Evolutionary conservation across 2,329 filamentous ascomycete species (phyloP), one percentile per base, ranked within the genome.

Genomic region (Epicoccum nigrum): DNA sequence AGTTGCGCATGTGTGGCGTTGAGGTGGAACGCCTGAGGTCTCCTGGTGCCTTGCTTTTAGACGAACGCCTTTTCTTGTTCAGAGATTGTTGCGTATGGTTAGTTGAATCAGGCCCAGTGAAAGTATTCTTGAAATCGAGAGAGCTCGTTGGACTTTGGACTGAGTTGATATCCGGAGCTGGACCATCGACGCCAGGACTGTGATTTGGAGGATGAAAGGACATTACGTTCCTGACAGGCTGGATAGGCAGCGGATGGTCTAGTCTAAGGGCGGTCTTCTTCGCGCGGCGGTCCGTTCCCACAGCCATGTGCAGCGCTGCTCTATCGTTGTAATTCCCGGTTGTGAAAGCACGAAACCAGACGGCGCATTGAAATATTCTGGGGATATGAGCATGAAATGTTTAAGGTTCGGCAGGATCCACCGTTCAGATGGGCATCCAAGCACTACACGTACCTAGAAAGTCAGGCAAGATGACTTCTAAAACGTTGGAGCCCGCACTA

Each of bases 1-100:
- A 58, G 45, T 72, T 75, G 60, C 74, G 76, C 64, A 80, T 73
- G 61, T 79, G 77, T 56, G 79, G 77, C 54, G 77, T 79, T 13
- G 79, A 80, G 5, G 72, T 69, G 40, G 75, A 74, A 42, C 76
- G 70, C 55, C 75, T 71, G 50, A 79, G 70, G 42, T 71, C 67
- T 27, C 64, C 56, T n/a, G 70, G 61, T n/a, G 61, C 52, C 56
- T 75, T 78, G 59, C 62, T 68, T 59, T 76, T 76, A 47, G 71
- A 71, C 2, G 68, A 59, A 37, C 71, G 71, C 57, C 67, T 63
- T 50, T 72, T 76, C 53, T 74, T 74, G 52, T 44, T 61, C 15
- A 19, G 12, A 6, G 59, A 46, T 12, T 66, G 64, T 17, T 65
- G 63, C 40, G 58, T 37, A 32, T 65, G 62, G 16, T 52, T 32